These are phyloP conservation scores for Elsinoe australis DNA, from an alignment of 2,329 filamentous ascomycete species.

Conservation along the genomic window DNA sequence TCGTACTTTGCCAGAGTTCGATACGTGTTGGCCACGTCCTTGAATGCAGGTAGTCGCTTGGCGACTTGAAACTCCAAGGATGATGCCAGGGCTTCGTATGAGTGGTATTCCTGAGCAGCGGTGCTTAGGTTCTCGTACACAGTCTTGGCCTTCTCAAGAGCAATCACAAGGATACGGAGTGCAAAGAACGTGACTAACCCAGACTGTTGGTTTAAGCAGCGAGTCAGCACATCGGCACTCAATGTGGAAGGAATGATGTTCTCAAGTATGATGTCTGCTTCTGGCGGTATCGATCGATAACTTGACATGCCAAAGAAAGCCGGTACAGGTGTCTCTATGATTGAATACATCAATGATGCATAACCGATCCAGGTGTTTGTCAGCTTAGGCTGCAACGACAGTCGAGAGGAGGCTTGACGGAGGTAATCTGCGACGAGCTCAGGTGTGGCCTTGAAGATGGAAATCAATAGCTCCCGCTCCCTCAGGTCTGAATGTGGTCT, in stretches of 20 bases:
- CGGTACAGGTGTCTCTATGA: slow-evolving; percentile 67
- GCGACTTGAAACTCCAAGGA: slow-evolving; percentile 52
- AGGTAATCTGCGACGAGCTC: slow-evolving; percentile 89
- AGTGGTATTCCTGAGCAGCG: slow-evolving; percentile 37
- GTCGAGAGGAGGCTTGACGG: slow-evolving; percentile 54
- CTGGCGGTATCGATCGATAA: slow-evolving; percentile 64
- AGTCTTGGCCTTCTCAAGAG: slow-evolving; percentile 66
- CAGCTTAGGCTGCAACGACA: slow-evolving; percentile 77
- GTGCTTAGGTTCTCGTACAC: slow-evolving; percentile 55
- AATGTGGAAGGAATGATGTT: slow-evolving; percentile 78
- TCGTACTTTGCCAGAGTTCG: slow-evolving; percentile 61
- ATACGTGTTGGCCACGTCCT: slow-evolving; percentile 69
- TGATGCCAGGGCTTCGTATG: slow-evolving; percentile 64
- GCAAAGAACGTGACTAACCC: slow-evolving; percentile 79
- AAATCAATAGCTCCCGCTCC: slow-evolving; percentile 72
- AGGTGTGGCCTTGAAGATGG: slow-evolving; percentile 72
- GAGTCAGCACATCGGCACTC: slow-evolving; percentile 67
- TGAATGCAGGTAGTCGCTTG: slow-evolving; percentile 70
- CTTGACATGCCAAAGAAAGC: slow-evolving; percentile 60
- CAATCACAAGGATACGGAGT: slow-evolving; percentile 66
- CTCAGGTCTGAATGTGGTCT: slow-evolving; percentile 74
- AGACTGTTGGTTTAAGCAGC: slow-evolving; percentile 70
- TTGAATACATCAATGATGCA: slow-evolving; percentile 77
- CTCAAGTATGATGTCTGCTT: slow-evolving; percentile 70
- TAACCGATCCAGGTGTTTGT: slow-evolving; percentile 94